Evolutionary conservation across 2,329 filamentous ascomycete genomes (phyloP), one percentile per base, ranked within the genome.

Genomic region (Claviceps cyperi): DNA sequence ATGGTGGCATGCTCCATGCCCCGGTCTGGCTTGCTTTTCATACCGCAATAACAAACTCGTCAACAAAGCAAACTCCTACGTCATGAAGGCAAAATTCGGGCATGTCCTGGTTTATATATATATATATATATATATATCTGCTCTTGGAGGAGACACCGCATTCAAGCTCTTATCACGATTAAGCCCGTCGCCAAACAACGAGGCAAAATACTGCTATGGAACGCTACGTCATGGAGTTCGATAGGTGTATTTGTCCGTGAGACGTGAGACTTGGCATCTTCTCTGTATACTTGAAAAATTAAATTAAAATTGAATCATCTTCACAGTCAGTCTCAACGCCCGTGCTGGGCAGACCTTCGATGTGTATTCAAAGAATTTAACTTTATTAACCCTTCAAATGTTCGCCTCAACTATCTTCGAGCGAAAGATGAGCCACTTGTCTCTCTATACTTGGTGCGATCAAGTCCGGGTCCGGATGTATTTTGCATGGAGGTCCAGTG

Each of bases 371-470:
- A 35, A 4, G 15, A 35, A 32, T 8, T 40, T 4, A 28, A 28
- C n/a, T 49, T 32, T 15, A 28, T 28, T 6, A 35, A 40, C 28
- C 37, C 15, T 11, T 35, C 44, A 46, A 32, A 7, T 21, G 24
- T 35, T 50, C 41, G 19, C n/a, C 15, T 36, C 32, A 14, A 3
- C 24, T 21, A 9, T 17, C 21, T 21, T 17, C n/a, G 22, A 50
- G 43, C 32, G 62, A 56, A 48, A 68, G 54, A 15, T 62, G 60
- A 6, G 56, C 64, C 44, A 68, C 66, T 13, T 64, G 66, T 35
- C 66, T 67, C 47, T 69, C 66, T 50, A 65, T 62, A 37, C 69
- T 66, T 7, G 64, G 62, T 19, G 60, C 62, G 44, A 50, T 52
- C 48, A 56, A 54, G 49, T 60, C 58, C 45, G 58, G 54, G 50